Conservation (phyloP, 345 rosid species). For the Passiflora organensis region DNA sequence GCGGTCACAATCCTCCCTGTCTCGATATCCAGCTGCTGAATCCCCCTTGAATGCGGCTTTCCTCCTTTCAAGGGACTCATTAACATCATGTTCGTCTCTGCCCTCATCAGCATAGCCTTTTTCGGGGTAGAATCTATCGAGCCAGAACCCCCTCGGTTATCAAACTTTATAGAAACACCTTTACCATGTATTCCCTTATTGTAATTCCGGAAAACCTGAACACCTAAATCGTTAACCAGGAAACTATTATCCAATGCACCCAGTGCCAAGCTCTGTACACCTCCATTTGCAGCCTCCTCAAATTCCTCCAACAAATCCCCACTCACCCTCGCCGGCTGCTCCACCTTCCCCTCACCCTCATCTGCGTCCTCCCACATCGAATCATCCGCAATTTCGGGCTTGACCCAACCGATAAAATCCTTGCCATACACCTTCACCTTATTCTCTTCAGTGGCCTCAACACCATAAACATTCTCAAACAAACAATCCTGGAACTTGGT, state of each 20-base stretch:
- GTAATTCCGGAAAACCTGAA: conserved; percentile 76
- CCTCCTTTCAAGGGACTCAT: conserved; percentile 83
- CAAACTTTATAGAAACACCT: conserved; percentile 65
- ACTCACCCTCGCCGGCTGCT: conserved; percentile 22
- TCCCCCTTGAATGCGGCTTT: conserved; percentile 56
- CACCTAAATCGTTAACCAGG: conserved; percentile 79
- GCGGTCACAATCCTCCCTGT: conserved; percentile 80
- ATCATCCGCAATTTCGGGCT: conserved; percentile 86
- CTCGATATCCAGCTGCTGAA: conserved; percentile 84
- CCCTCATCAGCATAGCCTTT: conserved; percentile 89
- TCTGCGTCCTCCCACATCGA: conserved; percentile 92
- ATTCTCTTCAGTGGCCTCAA: conserved; percentile 60
- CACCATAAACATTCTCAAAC: conserved; percentile 77
- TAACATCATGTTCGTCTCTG: conserved; percentile 92
- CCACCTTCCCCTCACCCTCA: conserved; percentile 28
- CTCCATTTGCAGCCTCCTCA: conserved; percentile 84
- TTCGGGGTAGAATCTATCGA: conserved; percentile 46
- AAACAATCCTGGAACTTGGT: conserved; percentile 63
- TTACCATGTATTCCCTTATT: conserved; percentile 73
- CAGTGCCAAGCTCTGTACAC: conserved; percentile 81
- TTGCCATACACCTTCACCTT: conserved; percentile 75
- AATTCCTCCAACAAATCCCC: conserved; percentile 67
- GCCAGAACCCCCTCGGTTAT: conserved; percentile 25
- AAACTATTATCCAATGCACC: conserved; percentile 92
- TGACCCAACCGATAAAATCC: conserved; percentile 86